Evolutionary conservation across 1,284 basidiomycete genomes (phyloP).

Genomic region (Golubevia sp.): DNA sequence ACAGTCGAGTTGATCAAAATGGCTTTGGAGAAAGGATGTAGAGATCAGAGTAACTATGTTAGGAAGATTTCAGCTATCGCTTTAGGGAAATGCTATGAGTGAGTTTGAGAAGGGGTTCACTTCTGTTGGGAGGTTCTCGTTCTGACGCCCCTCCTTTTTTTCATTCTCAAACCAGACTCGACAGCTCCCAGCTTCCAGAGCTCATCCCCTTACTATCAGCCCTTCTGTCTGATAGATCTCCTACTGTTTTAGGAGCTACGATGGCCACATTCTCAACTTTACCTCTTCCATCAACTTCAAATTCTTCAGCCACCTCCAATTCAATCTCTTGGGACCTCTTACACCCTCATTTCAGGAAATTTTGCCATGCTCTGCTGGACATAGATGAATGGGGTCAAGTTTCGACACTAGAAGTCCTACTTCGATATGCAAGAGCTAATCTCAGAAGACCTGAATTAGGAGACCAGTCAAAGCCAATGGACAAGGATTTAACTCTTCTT

Average conservation of each 20-base stretch:
- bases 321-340: constrained; percentile 69
- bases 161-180: constrained; percentile 18
- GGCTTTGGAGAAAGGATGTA: constrained; percentile 40
- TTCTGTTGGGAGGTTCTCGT: too few species aligned
- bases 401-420: constrained; percentile 76
- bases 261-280: constrained; percentile 23
- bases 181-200: constrained; percentile 1
- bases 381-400: constrained; percentile 96
- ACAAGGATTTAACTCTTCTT: constrained; percentile 43
- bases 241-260: constrained; percentile 46
- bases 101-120: neutral
- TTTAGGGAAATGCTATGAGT: constrained; percentile 22
- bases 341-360: constrained; percentile 82
- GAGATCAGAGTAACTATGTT: constrained; percentile 51
- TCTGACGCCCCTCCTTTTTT: constrained; percentile 15
- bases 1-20: constrained; percentile 40
- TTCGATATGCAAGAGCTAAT: constrained; percentile 83
- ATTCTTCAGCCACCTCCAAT: neutral
- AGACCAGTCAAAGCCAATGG: too few species aligned
- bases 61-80: constrained; percentile 48
- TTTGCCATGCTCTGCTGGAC: constrained; percentile 83
- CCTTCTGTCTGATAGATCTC: constrained; percentile 46
- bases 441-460: constrained; percentile 71
- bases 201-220: constrained; percentile 30
- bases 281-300: constrained; percentile 6